A percentile compares a stretch with the other conserved stretches of the same genome.
Conservation (phyloP, 2,329 filamentous ascomycete genomes). For the Venturia nashicola region DNA sequence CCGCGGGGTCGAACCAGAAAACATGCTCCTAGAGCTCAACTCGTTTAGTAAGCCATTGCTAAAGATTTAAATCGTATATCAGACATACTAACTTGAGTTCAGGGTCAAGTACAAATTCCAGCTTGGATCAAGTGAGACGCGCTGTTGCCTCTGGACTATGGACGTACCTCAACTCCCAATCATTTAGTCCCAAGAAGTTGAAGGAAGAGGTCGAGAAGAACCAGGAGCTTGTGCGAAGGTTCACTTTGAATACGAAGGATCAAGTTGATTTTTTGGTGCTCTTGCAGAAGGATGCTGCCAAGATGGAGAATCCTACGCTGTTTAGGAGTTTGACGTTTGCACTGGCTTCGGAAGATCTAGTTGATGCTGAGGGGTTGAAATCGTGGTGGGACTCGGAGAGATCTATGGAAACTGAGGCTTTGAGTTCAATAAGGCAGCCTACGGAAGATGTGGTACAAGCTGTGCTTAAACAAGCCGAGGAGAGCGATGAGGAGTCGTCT, state of each 20-base stretch:
- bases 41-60: slow-evolving; percentile 57
- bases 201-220: slow-evolving; percentile 24
- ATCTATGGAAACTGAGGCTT: slow-evolving; percentile 52
- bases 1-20: slow-evolving; percentile 58
- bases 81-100: background rate
- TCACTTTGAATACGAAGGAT: slow-evolving; percentile 31
- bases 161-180: slow-evolving; percentile 60
- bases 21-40: slow-evolving; percentile 89
- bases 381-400: slow-evolving; percentile 77
- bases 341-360: slow-evolving; percentile 68
- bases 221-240: slow-evolving; percentile 19
- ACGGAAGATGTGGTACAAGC: slow-evolving; percentile 48
- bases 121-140: slow-evolving; percentile 74
- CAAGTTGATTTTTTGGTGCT: slow-evolving; percentile 78
- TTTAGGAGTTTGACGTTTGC: background rate
- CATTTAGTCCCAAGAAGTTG: background rate
- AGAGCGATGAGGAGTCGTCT: slow-evolving; percentile 35
- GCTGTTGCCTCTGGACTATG: slow-evolving; percentile 79
- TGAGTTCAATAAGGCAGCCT: slow-evolving; percentile 60
- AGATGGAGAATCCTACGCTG: slow-evolving; percentile 19
- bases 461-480: slow-evolving; percentile 29
- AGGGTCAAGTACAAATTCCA: slow-evolving; percentile 60
- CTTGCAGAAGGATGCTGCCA: slow-evolving; percentile 66
- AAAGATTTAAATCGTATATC: background rate
- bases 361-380: slow-evolving; percentile 81